phyloP scores from a whole-genome alignment of 495 filamentous ascomycete species.

The Penicillium samsonianum region DNA sequence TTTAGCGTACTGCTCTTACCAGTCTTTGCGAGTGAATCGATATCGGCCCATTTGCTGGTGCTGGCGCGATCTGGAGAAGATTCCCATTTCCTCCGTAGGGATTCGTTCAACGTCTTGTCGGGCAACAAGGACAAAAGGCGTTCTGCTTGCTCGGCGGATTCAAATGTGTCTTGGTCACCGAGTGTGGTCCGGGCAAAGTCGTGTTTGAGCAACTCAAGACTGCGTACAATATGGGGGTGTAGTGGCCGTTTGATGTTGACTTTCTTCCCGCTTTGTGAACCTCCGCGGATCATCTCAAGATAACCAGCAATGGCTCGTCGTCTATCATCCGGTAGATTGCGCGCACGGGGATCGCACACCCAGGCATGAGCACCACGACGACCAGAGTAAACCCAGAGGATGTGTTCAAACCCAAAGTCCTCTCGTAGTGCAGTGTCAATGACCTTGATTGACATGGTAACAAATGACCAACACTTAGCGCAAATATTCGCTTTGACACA shows the following conservation, averaged over 20 bases:
- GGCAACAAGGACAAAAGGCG: conserved; percentile 77
- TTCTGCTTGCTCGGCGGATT: conserved; percentile 61
- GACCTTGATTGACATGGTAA: conserved; percentile 95
- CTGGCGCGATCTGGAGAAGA: conserved; percentile 74
- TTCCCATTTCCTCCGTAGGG: conserved; percentile 87
- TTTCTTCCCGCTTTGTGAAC: conserved; percentile 80
- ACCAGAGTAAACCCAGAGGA: conserved; percentile 97
- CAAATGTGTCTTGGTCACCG: conserved; percentile 83
- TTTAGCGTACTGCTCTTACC: conserved; percentile 67
- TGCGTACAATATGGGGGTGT: conserved; percentile 86
- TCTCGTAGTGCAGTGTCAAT: conserved; percentile 82
- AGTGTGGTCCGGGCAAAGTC: conserved; percentile 83
- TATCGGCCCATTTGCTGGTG: conserved; percentile 86
- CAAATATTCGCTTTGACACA: conserved; percentile 94
- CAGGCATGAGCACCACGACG: conserved; percentile 96
- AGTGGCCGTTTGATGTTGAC: conserved; percentile 83
- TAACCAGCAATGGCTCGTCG: conserved; percentile 82
- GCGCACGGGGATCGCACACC: conserved; percentile 91
- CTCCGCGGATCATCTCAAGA: conserved; percentile 82
- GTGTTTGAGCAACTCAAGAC: conserved; percentile 74
- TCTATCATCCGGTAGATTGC: conserved; percentile 79
- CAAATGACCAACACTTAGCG: conserved; percentile 91
- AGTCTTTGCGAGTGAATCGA: conserved; percentile 77
- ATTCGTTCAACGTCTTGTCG: conserved; percentile 69
- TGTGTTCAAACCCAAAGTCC: conserved; percentile 94